Conservation (phyloP, 495 filamentous ascomycete genomes). For the Xylaria palmicola region DNA sequence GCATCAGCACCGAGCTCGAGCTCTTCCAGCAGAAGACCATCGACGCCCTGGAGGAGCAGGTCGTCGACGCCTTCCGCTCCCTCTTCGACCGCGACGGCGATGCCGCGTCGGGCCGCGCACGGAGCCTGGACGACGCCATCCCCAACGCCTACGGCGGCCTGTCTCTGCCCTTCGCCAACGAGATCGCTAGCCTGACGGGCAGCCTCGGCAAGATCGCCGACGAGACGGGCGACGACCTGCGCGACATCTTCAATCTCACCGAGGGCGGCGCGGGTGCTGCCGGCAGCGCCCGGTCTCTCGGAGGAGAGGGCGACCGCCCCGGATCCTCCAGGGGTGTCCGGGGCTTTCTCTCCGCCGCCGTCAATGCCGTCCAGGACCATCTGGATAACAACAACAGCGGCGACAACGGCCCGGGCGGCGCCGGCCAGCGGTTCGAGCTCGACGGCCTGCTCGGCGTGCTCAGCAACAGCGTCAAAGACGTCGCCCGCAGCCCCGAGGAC, state of each 20-base stretch:
- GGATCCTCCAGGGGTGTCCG: background rate
- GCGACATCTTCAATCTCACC: constrained; percentile 35
- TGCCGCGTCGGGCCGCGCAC: background rate
- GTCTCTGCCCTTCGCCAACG: constrained; percentile 36
- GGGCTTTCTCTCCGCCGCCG: constrained; percentile 32
- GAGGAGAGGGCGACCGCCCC: constrained; percentile 19
- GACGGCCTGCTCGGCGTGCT: constrained; percentile 34
- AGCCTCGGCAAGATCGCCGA: constrained; percentile 27
- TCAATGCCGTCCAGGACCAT: constrained; percentile 31
- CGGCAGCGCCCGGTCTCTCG: background rate
- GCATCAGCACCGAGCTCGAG: constrained; percentile 34
- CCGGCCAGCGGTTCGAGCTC: constrained; percentile 27
- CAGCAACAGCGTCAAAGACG: constrained; percentile 34
- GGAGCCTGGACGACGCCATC: constrained; percentile 21
- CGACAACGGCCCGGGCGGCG: constrained; percentile 17
- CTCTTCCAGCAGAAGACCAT: constrained; percentile 35
- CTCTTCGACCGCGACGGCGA: constrained; percentile 30
- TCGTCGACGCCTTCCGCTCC: constrained; percentile 33
- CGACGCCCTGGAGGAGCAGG: constrained; percentile 32
- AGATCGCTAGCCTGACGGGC: constrained; percentile 32
- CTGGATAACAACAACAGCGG: constrained; percentile 13
- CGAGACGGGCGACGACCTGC: constrained; percentile 31
- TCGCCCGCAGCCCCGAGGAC: constrained; percentile 33
- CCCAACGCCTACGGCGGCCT: constrained; percentile 32
- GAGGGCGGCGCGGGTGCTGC: constrained; percentile 11